A percentile compares a stretch with the other conserved stretches of the same genome.
phyloP scores from a whole-genome alignment of 2,329 filamentous ascomycete species.

The Chaetomiaceae sp. region DNA sequence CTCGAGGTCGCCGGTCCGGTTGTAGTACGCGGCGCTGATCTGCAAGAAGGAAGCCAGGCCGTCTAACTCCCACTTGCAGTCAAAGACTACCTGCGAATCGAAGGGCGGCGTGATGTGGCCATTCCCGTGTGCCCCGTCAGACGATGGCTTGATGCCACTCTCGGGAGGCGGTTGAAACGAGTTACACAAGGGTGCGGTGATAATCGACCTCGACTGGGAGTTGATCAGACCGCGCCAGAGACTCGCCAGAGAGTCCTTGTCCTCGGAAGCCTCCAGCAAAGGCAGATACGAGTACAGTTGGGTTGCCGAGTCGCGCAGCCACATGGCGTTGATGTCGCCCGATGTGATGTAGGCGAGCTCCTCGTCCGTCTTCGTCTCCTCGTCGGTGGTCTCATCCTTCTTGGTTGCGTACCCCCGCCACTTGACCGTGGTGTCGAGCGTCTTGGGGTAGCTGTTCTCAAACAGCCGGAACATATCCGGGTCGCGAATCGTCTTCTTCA shows the following conservation, averaged over 20 bases:
- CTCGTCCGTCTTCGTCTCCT: slow-evolving; percentile 40
- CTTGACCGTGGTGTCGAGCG: slow-evolving; percentile 73
- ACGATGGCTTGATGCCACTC: slow-evolving; percentile 56
- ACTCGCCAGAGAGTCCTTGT: slow-evolving; percentile 56
- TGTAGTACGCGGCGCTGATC: slow-evolving; percentile 71
- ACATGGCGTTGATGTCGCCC: slow-evolving; percentile 81
- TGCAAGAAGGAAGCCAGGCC: slow-evolving; percentile 83
- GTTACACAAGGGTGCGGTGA: slow-evolving; percentile 76
- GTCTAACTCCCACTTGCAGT: slow-evolving; percentile 91
- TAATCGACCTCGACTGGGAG: slow-evolving; percentile 63
- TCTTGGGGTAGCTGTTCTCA: slow-evolving; percentile 79
- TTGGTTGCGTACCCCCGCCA: slow-evolving; percentile 61
- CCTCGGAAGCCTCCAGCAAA: slow-evolving; percentile 50
- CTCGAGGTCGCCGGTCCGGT: slow-evolving; percentile 52
- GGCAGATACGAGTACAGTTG: slow-evolving; percentile 66
- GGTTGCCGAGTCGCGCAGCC: slow-evolving; percentile 78
- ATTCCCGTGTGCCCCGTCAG: slow-evolving; percentile 54
- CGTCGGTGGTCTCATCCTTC: slow-evolving; percentile 30
- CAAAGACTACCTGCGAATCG: slow-evolving; percentile 65
- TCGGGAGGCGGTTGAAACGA: slow-evolving; percentile 82
- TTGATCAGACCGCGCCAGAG: slow-evolving; percentile 69
- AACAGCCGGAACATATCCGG: slow-evolving; percentile 73
- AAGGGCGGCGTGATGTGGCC: slow-evolving; percentile 59
- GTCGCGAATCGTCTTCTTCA: slow-evolving; percentile 39
- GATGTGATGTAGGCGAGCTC: slow-evolving; percentile 75